Percentiles rank a stretch among this genome's conserved stretches.
Conservation (phyloP, 2,329 filamentous ascomycete species). For the Ceratocystis harringtonii region DNA sequence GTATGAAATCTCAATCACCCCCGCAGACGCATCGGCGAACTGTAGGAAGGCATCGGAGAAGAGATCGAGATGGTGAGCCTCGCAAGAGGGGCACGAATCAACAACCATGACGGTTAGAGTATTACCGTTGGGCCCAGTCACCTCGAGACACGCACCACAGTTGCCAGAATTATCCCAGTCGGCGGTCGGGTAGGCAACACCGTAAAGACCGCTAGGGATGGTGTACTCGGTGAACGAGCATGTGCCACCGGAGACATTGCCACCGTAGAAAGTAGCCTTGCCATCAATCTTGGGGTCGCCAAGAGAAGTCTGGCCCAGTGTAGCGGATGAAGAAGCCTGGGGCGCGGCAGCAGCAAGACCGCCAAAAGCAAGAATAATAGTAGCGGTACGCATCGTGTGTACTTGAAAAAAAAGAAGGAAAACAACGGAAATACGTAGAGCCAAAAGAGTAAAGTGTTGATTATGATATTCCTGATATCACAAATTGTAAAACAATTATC, state of each 20-base stretch:
- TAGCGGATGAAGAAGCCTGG: not conserved
- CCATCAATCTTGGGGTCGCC: not conserved
- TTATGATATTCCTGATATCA: not conserved
- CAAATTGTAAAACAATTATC: not conserved
- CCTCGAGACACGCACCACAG: slow-evolving; percentile 47
- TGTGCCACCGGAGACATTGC: slow-evolving; percentile 42
- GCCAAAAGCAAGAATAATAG: slow-evolving; percentile 3
- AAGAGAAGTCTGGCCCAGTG: not conserved
- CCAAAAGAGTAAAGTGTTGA: not conserved
- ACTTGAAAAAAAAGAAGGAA: not conserved
- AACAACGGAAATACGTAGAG: not conserved
- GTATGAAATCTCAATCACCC: slow-evolving; percentile 26
- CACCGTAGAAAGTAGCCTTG: slow-evolving; percentile 36
- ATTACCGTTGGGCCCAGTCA: slow-evolving; percentile 42
- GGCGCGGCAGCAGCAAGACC: slow-evolving; percentile 4
- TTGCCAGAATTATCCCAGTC: slow-evolving; percentile 41
- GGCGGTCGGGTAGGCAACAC: slow-evolving; percentile 44
- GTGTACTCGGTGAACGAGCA: slow-evolving; percentile 51
- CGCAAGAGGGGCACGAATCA: slow-evolving; percentile 32
- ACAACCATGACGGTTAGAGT: slow-evolving; percentile 48
- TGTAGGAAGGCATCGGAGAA: slow-evolving; percentile 30
- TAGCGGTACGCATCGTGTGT: slow-evolving; percentile 10
- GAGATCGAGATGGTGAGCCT: slow-evolving; percentile 29
- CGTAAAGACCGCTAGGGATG: slow-evolving; percentile 41
- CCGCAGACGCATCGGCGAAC: slow-evolving; percentile 25